Percentiles rank a stretch among this genome's conserved stretches.
These are phyloP conservation scores for Penicillium crystallinum DNA, from an alignment of 495 filamentous ascomycete genomes.

Conservation along the genomic window DNA sequence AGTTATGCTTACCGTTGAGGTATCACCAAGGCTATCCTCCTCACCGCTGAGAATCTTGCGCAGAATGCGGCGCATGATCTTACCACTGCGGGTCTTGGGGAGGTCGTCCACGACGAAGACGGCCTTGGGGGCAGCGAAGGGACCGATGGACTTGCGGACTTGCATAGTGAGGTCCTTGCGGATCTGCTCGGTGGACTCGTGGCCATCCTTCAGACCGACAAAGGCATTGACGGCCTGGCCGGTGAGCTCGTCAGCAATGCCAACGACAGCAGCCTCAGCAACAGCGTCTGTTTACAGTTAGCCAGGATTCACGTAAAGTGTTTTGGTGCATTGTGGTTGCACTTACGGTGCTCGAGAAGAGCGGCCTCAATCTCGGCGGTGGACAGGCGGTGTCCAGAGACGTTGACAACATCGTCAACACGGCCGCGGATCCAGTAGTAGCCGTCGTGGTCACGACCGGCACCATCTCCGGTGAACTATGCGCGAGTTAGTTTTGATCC, in stretches of 20 bases:
- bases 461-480: slow-evolving; percentile 97
- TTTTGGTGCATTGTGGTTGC: not conserved
- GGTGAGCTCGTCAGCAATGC: slow-evolving; percentile 86
- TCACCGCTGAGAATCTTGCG: slow-evolving; percentile 95
- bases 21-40: slow-evolving; percentile 94
- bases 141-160: slow-evolving; percentile 94
- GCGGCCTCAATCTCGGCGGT: slow-evolving; percentile 98
- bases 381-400: slow-evolving; percentile 90
- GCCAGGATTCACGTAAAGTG: not conserved
- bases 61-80: slow-evolving; percentile 98
- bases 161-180: slow-evolving; percentile 91
- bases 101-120: slow-evolving; percentile 86
- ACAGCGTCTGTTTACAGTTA: slow-evolving; percentile 44
- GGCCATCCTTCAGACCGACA: slow-evolving; percentile 84
- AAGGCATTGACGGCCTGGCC: slow-evolving; percentile 98
- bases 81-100: slow-evolving; percentile 93
- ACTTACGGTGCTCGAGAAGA: slow-evolving; percentile 80
- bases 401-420: slow-evolving; percentile 98
- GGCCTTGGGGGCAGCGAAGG: slow-evolving; percentile 93
- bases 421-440: slow-evolving; percentile 99
- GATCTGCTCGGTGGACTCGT: slow-evolving; percentile 71
- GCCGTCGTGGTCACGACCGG: slow-evolving; percentile 93
- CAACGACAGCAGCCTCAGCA: slow-evolving; percentile 93
- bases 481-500: slow-evolving; percentile 29
- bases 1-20: slow-evolving; percentile 64